phyloP scores from a whole-genome alignment of 202 grass and related monocot species.

The Panicum hallii region DNA sequence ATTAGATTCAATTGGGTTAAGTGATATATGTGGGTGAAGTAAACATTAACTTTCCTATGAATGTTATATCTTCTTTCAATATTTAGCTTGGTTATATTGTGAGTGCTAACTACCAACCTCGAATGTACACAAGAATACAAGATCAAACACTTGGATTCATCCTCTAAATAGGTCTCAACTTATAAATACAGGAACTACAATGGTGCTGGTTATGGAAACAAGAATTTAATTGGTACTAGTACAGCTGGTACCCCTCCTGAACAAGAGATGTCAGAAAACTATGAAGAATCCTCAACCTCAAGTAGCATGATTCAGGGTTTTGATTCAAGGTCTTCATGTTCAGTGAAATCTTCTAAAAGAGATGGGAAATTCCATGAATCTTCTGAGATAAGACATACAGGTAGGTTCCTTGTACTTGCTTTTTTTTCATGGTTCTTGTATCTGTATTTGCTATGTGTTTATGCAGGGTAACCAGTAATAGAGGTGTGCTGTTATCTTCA shows the following conservation, averaged over 20 bases:
- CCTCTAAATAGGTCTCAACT: slow-evolving; percentile 48
- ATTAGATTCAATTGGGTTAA: slow-evolving; percentile 16
- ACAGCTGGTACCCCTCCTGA: slow-evolving; percentile 23
- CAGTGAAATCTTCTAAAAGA: slow-evolving; percentile 53
- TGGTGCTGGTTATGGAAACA: slow-evolving; percentile 45
- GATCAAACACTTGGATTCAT: background rate
- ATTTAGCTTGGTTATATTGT: slow-evolving; percentile 37
- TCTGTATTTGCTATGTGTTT: slow-evolving; percentile 26
- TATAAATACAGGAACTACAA: slow-evolving; percentile 54
- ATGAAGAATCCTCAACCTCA: slow-evolving; percentile 54
- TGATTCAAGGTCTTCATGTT: slow-evolving; percentile 43
- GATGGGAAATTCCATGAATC: slow-evolving; percentile 41
- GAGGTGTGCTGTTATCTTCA: slow-evolving; percentile 1
- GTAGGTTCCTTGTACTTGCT: slow-evolving; percentile 42
- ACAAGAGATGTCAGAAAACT: slow-evolving; percentile 43
- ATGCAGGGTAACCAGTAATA: background rate
- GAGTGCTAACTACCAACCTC: slow-evolving; percentile 1
- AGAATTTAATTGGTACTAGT: slow-evolving; percentile 50
- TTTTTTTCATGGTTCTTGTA: slow-evolving; percentile 27
- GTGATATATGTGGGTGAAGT: background rate
- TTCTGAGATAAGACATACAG: slow-evolving; percentile 54
- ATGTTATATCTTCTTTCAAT: background rate
- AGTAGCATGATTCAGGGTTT: slow-evolving; percentile 41
- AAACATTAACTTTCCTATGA: slow-evolving; percentile 31
- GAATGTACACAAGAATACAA: background rate